Base-by-base conservation (phyloP, 495 filamentous ascomycete species). In the Penicillium bialowiezense region DNA sequence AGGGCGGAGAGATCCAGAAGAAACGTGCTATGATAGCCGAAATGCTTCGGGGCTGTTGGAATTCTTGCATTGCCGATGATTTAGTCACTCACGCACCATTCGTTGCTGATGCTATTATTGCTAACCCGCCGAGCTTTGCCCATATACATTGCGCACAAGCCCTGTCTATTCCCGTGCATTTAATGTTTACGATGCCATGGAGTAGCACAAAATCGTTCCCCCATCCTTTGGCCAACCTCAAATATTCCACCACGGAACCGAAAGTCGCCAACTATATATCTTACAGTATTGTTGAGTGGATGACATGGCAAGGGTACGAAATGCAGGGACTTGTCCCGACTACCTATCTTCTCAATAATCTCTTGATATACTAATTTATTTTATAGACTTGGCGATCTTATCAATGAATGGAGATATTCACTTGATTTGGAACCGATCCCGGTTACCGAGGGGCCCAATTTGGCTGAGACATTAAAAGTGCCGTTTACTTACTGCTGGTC, bases 11-110 rank as follows among this genome's bases (percentile, higher is more conserved):
- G 18, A 67, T 80, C 28, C 54, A 65, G 46, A 59, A 62, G 31
- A 74, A 76, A 56, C 56, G 68, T 26, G 54, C 57, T 5, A 73
- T 78, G 60, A 74, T 87, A 12, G 71, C 62, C 13, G 75, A 78
- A 44, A 85, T 86, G 67, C 63, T 86, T 5, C 64, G 79, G 20
- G 82, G 82, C 0, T 84, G 79, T 44, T 87, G 82, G 82, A 73
- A 69, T 45, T 83, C 82, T 1, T 87, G 83, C 54, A 79, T 81
- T 32, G 78, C 80, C 47, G 63, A 77, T 54, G 71, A 77, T 53
- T 58, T 57, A 4, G 34, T 60, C 7, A 83, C 5, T 9, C 4
- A 12, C 5, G 29, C 12, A 10, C 29, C 29, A 7, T 32, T 32
- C 12, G 29, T 32, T 8, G 29, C 29, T 3, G 29, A 32, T 13